Base-by-base conservation (phyloP, 2,329 filamentous ascomycete genomes). In the Neopestalotiopsis sp. region DNA sequence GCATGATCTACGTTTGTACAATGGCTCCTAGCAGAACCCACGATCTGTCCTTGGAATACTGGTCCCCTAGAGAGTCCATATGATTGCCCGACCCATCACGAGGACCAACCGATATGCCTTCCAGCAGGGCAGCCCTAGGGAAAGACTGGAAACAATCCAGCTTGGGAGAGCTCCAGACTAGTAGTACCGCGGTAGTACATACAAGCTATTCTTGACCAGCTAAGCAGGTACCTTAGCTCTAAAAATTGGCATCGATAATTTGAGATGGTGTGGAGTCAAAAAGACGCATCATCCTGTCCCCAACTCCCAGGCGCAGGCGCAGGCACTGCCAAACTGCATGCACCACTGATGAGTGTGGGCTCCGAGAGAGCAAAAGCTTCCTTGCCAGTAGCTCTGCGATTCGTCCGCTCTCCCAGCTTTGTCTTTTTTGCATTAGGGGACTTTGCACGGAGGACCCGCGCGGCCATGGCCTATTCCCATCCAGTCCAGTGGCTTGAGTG, bases 231-330 rank as follows among this genome's bases (percentile, higher is more conserved):
- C n/a, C 59, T 34, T 61, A 61, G 59, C 59, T 61, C 59, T 38
- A 61, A 38, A 61, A 61, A 40, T 17, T 61, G 34, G 59, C 40
- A 38, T 45, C 38, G 34, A 64, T 49, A 53, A 53, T 45, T 64
- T 62, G 40, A 32, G 61, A 64, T 64, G 61, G 61, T 64, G 61
- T 64, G 61, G 61, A 64, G 61, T 59, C 59, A 53, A 45, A 30
- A 28, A 64, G 61, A 64, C 61, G 61, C 61, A 64, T 64, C 61
- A 64, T 64, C 61, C 61, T 24, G 40, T 24, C 42, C n/a, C 61
- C 61, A 59, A 20, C 24, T 34, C 61, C 40, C 38, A 49, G 34
- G 38, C 38, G 38, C 38, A 32, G 28, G 30, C 32, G 6, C 34
- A 28, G 24, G 24, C 24, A 28, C 24, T 28, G 24, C 24, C 24